These are phyloP conservation scores for Penicillium nordicum DNA, from an alignment of 2,329 filamentous ascomycete genomes.

Conservation along the genomic window DNA sequence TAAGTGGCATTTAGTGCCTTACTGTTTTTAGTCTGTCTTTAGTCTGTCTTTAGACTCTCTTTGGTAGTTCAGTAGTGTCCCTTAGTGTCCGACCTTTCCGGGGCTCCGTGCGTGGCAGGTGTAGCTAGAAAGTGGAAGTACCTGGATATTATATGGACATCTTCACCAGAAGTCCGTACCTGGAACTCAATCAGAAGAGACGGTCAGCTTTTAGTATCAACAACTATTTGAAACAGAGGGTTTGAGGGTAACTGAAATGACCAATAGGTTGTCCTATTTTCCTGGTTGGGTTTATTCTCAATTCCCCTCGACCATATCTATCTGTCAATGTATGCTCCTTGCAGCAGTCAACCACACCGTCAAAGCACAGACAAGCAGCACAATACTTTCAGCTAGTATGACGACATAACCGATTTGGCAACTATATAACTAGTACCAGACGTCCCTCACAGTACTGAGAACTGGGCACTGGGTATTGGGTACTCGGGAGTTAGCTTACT, in stretches of 20 bases:
- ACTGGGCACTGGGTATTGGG: not conserved
- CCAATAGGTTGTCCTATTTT: not conserved
- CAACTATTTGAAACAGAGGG: not conserved
- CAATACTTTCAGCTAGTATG: not conserved
- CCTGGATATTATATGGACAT: not conserved
- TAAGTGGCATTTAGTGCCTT: not conserved
- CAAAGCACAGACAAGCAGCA: not conserved
- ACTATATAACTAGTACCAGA: not conserved
- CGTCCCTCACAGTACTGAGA: not conserved
- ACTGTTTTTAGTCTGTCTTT: not conserved
- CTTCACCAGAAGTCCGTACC: not conserved
- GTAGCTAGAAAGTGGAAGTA: not conserved
- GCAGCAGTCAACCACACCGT: not conserved
- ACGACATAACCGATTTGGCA: not conserved
- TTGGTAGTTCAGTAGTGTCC: not conserved
- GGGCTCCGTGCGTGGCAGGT: slow-evolving; percentile 1
- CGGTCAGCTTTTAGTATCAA: not conserved
- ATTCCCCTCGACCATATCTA: not conserved
- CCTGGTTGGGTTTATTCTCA: slow-evolving; percentile 5
- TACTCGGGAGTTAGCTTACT: not conserved
- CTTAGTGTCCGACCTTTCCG: not conserved
- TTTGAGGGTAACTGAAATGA: not conserved
- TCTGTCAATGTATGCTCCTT: not conserved
- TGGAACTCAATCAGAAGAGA: not conserved
- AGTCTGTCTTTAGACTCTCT: not conserved